Conservation (phyloP, 345 rosid species). For the Eucalyptus fibrosa region DNA sequence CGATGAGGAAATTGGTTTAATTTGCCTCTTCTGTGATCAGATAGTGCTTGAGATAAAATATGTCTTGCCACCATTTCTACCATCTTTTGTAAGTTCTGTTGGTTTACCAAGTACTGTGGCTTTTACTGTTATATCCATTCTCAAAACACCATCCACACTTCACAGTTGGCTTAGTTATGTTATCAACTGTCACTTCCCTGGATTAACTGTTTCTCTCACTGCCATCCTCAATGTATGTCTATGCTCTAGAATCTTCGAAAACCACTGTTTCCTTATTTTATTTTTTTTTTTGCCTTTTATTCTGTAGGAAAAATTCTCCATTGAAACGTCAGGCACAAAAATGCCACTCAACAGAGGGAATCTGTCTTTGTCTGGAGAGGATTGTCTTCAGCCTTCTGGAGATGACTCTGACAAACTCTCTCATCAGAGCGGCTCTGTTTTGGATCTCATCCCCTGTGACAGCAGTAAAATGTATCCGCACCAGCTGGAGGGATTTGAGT, state of each 20-base stretch:
- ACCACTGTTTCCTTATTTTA: background rate
- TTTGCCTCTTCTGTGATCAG: background rate
- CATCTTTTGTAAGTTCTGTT: background rate
- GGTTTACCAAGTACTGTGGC: background rate
- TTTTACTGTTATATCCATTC: background rate
- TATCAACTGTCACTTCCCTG: background rate
- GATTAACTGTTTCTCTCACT: background rate
- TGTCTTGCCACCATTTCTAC: background rate
- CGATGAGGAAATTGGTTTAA: background rate
- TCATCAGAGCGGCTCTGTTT: slow-evolving; percentile 35
- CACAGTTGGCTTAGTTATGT: background rate
- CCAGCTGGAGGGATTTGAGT: slow-evolving; percentile 75
- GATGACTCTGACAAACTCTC: background rate
- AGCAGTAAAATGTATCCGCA: slow-evolving; percentile 39
- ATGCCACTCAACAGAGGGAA: background rate
- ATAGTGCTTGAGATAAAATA: background rate
- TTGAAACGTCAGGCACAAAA: background rate
- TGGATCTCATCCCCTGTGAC: slow-evolving; percentile 57
- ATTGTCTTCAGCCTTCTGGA: background rate
- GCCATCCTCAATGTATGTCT: background rate
- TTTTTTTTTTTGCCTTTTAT: background rate
- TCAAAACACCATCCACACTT: background rate
- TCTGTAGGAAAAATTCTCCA: background rate
- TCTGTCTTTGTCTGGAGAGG: background rate
- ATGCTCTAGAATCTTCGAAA: background rate